Percentiles rank a stretch among this genome's conserved stretches.
Evolutionary conservation across 345 rosid genomes (phyloP).

Genomic region (Punica granatum): DNA sequence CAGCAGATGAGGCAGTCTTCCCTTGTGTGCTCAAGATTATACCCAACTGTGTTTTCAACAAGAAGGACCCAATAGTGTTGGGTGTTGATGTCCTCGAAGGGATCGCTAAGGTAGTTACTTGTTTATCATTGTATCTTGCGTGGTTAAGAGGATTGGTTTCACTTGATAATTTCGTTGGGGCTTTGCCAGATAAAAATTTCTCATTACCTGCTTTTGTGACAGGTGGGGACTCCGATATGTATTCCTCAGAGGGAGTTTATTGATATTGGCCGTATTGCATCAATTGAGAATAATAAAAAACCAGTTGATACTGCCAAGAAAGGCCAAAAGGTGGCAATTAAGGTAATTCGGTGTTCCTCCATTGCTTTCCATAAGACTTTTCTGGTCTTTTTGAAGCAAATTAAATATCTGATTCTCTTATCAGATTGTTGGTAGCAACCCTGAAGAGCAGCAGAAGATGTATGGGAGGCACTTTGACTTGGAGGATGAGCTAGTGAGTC

Average conservation of each 20-base stretch:
- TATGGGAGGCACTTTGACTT: constrained; percentile 80
- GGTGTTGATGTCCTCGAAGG: constrained; percentile 86
- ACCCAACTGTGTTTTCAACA: constrained; percentile 74
- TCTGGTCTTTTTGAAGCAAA: neutral
- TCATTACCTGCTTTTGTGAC: constrained; percentile 8
- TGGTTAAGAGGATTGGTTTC: neutral
- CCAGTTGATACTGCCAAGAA: constrained; percentile 78
- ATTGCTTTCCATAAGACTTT: neutral
- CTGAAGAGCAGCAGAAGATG: constrained; percentile 90
- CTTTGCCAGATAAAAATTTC: neutral
- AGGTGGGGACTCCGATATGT: constrained; percentile 94
- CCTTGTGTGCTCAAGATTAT: constrained; percentile 78
- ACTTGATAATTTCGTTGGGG: neutral
- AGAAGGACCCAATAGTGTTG: constrained; percentile 81
- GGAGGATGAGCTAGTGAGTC: constrained; percentile 88
- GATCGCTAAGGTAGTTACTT: constrained; percentile 51
- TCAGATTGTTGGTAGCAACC: constrained; percentile 62
- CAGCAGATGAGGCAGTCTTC: constrained; percentile 90
- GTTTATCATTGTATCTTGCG: neutral
- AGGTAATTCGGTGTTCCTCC: constrained; percentile 36
- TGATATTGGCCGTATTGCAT: constrained; percentile 80
- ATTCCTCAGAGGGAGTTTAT: constrained; percentile 71
- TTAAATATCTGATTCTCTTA: neutral
- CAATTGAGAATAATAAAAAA: constrained; percentile 69
- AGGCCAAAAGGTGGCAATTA: constrained; percentile 72